Evolutionary conservation across 2,329 filamentous ascomycete species (phyloP).

Genomic region (Colletotrichum lini): DNA sequence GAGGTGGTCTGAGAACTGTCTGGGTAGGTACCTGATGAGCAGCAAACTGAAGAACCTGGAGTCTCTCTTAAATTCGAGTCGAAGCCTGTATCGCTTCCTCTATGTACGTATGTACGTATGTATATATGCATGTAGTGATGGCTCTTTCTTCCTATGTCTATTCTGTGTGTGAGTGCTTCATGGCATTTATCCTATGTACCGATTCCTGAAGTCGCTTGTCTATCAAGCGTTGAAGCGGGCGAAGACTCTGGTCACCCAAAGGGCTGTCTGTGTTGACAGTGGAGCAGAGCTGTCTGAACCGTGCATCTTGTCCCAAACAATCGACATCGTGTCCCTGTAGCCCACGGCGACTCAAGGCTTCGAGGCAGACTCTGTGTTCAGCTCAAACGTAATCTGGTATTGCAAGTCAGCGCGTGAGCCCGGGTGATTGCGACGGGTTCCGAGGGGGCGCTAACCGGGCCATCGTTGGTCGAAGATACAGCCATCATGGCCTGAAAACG

Average conservation of each 20-base stretch:
- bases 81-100: neutral
- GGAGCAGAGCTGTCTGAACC: neutral
- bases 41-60: neutral
- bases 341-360: neutral
- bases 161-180: neutral
- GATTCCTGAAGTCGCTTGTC: neutral
- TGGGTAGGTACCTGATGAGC: neutral
- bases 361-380: conserved; percentile 5
- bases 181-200: neutral
- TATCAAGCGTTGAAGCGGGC: neutral
- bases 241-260: neutral
- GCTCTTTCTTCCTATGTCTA: neutral
- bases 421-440: no score
- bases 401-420: conserved; percentile 3
- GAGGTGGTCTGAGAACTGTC: neutral
- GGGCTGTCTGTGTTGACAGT: neutral
- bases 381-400: conserved; percentile 44
- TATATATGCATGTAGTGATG: neutral
- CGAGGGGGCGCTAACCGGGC: conserved; percentile 63
- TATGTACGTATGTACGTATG: neutral
- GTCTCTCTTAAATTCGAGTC: neutral
- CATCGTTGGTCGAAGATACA: conserved; percentile 91
- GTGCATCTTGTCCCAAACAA: neutral
- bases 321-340: neutral
- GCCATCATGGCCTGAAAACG: conserved; percentile 99